phyloP scores from a whole-genome alignment of 164 flowering plant genomes.

The Pachysandra terminalis region DNA sequence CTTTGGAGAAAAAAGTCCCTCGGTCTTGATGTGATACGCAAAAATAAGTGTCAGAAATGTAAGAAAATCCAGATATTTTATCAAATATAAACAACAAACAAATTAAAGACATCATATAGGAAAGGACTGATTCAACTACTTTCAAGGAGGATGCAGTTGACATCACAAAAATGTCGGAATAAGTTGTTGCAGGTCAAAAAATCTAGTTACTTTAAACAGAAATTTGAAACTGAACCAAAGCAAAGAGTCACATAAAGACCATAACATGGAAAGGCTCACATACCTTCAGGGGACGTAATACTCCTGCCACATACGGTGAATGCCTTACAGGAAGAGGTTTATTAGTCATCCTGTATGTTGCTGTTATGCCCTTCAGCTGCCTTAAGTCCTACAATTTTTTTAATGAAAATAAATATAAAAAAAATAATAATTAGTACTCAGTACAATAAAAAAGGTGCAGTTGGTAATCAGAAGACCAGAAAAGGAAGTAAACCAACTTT shows the following conservation, averaged over 20 bases:
- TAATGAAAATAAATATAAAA: background rate
- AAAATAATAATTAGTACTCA: background rate
- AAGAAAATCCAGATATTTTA: no score
- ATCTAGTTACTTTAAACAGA: background rate
- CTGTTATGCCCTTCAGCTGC: conserved; percentile 87
- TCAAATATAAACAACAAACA: no score
- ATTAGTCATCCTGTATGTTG: conserved; percentile 92
- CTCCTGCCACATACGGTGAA: conserved; percentile 83
- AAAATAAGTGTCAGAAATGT: no score
- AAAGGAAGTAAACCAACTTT: background rate
- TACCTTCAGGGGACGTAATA: conserved; percentile 85
- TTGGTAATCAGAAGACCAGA: background rate
- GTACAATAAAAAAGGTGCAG: background rate
- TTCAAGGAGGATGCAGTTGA: background rate
- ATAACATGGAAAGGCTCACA: background rate
- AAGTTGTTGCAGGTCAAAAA: background rate
- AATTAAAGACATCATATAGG: background rate
- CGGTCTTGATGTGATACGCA: no score
- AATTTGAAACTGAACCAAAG: background rate
- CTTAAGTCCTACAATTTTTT: conserved; percentile 56
- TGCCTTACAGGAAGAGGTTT: conserved; percentile 90
- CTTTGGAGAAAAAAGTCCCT: no score
- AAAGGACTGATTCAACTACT: background rate
- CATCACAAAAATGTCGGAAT: background rate
- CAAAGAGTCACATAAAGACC: background rate